Conservation (phyloP, 2,329 filamentous ascomycete species). For the Cladosporium colombiae region DNA sequence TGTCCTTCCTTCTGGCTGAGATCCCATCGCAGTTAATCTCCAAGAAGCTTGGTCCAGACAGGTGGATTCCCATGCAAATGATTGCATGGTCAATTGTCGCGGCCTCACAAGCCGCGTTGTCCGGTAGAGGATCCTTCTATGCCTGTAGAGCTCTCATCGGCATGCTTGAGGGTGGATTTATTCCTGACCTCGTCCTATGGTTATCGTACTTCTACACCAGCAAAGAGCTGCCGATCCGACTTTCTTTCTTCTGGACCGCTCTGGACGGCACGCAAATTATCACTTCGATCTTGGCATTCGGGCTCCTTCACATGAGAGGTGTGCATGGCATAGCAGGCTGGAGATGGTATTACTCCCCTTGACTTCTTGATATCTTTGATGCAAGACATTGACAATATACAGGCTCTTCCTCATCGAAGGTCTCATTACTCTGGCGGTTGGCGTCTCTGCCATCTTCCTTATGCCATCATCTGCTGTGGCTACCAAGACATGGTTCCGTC, state of each 20-base stretch:
- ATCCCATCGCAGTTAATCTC: conserved; percentile 53
- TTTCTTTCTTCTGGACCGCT: conserved; percentile 46
- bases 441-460: conserved; percentile 37
- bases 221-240: conserved; percentile 43
- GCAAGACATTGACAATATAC: background rate
- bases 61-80: conserved; percentile 42
- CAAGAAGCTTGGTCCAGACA: conserved; percentile 54
- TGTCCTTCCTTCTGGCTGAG: conserved; percentile 49
- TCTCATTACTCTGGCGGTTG: conserved; percentile 33
- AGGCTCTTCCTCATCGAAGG: conserved; percentile 38
- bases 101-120: conserved; percentile 41
- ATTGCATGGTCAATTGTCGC: conserved; percentile 40
- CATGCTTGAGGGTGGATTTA: conserved; percentile 29
- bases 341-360: conserved; percentile 30
- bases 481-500: conserved; percentile 60
- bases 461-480: conserved; percentile 58
- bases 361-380: background rate
- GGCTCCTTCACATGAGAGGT: conserved; percentile 34
- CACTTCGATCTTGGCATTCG: conserved; percentile 34
- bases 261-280: conserved; percentile 35
- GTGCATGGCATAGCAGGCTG: conserved; percentile 30
- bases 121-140: conserved; percentile 33
- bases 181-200: conserved; percentile 42
- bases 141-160: conserved; percentile 29
- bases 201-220: conserved; percentile 46